Evolutionary conservation across 768 basidiomycete genomes (phyloP), one percentile per base, ranked within the genome.

Genomic region (Auricularia heimuer): DNA sequence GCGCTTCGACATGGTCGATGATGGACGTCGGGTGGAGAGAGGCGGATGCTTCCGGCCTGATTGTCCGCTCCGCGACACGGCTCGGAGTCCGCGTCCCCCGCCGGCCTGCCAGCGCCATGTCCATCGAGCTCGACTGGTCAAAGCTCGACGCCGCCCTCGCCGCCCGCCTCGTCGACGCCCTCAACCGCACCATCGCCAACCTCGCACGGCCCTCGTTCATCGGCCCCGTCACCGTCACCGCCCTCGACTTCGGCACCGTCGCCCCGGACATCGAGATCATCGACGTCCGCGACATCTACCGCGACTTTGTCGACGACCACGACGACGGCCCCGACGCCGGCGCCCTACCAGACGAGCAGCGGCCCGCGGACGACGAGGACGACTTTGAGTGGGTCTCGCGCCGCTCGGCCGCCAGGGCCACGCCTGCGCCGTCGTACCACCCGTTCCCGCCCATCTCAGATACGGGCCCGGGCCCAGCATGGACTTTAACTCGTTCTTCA

Each of bases 71-170:
- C 29, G 54, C 54, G 54, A 47, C 18, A 54, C n/a, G 54, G 29
- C 29, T 29, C 29, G 29, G 29, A 29, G 29, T 33, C 14, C 56
- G 56, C 56, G 24, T 14, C 56, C 24, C 4, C 56, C 56, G 56
- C 56, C 29, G 4, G 16, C 24, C 56, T 29, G 54, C 12, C 34
- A 29, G 1, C 56, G 34, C 35, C 63, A 97, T 97, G 95, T 96
- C 94, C 18, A 85, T 99, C 76, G 96, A 98, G 78, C 78, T 99
- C 64, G 92, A 96, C 79, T 99, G 96, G 95, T 76, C 78, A 69
- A 85, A 87, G 69, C 85, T 98, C 67, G 87, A 93, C 76, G 74
- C 81, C 24, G 82, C 86, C 1, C 82, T 97, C 11, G 82, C 93
- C 7, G 78, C 78, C 18, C 81, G 81, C 36, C 81, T 95, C 65